phyloP scores from a whole-genome alignment of 805 yeast species.

The Zygotorulaspora danielsina region DNA sequence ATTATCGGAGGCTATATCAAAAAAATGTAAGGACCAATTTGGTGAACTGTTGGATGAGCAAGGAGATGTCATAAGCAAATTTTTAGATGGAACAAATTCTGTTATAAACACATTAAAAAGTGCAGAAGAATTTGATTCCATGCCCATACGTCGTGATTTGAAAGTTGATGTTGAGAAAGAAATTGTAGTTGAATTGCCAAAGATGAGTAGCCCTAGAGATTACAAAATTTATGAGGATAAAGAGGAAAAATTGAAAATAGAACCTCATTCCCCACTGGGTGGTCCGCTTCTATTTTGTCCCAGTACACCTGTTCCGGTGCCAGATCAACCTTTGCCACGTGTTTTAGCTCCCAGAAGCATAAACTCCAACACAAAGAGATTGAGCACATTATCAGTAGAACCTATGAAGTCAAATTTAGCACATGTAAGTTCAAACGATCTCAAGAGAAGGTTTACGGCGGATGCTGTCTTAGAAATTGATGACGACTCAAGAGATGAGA shows the following conservation, averaged over 20 bases:
- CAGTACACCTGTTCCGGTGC: slow-evolving; percentile 29
- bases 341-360: slow-evolving; percentile 28
- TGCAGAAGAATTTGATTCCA: not conserved
- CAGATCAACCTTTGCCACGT: slow-evolving; percentile 28
- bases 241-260: not conserved
- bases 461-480: not conserved
- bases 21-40: slow-evolving; percentile 12
- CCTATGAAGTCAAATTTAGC: slow-evolving; percentile 1
- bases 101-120: slow-evolving; percentile 4
- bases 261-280: not conserved
- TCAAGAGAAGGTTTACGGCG: slow-evolving; percentile 20
- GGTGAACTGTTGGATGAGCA: slow-evolving; percentile 19
- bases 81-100: slow-evolving; percentile 2
- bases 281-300: slow-evolving; percentile 14
- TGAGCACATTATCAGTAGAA: slow-evolving; percentile 14
- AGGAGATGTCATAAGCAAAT: slow-evolving; percentile 9
- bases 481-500: not conserved
- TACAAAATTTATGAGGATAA: slow-evolving; percentile 13
- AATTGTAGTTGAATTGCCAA: slow-evolving; percentile 13
- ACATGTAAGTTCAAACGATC: slow-evolving; percentile 13
- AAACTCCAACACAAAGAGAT: slow-evolving; percentile 21
- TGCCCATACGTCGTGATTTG: slow-evolving; percentile 1
- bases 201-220: slow-evolving; percentile 14
- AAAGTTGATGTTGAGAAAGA: slow-evolving; percentile 3
- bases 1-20: slow-evolving; percentile 2